Evolutionary conservation across 768 basidiomycete species (phyloP).

Genomic region (Kwoniella shandongensis): DNA sequence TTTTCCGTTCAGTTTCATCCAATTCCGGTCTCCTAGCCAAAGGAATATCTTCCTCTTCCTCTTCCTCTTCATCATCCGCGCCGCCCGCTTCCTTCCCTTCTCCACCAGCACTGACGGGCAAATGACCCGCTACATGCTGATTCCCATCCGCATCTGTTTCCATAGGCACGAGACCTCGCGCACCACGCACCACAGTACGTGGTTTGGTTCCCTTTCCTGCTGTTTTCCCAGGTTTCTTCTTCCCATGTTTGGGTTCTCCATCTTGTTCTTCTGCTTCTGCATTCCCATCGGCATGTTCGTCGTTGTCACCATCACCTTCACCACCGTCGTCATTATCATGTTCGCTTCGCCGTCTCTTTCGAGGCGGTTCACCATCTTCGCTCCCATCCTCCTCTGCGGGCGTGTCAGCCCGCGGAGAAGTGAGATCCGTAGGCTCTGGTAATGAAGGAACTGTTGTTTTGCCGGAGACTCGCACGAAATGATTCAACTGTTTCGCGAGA

Average conservation of each 20-base stretch:
- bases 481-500: slow-evolving; percentile 34
- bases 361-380: slow-evolving; percentile 7
- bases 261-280: slow-evolving; percentile 24
- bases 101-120: slow-evolving; percentile 23
- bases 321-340: slow-evolving; percentile 10
- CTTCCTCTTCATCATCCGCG: slow-evolving; percentile 19
- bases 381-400: background rate
- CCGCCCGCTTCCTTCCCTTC: slow-evolving; percentile 20
- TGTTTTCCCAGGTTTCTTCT: slow-evolving; percentile 33
- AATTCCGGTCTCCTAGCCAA: slow-evolving; percentile 56
- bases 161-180: slow-evolving; percentile 40
- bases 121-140: slow-evolving; percentile 65
- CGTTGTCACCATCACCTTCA: too few relatives aligned
- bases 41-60: slow-evolving; percentile 63
- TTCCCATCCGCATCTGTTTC: slow-evolving; percentile 61
- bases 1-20: slow-evolving; percentile 38
- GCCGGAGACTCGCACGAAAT: slow-evolving; percentile 35
- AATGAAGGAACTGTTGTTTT: slow-evolving; percentile 36
- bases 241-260: slow-evolving; percentile 24
- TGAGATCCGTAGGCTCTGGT: slow-evolving; percentile 30
- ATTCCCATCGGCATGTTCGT: slow-evolving; percentile 8
- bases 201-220: slow-evolving; percentile 39
- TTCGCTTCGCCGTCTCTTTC: slow-evolving; percentile 13
- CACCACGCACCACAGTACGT: slow-evolving; percentile 36
- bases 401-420: slow-evolving; percentile 15